Percentiles rank a stretch among this genome's conserved stretches.
These are phyloP conservation scores for Edaphochlamys debaryana DNA, from an alignment of 139 green algal species.

Conservation along the genomic window DNA sequence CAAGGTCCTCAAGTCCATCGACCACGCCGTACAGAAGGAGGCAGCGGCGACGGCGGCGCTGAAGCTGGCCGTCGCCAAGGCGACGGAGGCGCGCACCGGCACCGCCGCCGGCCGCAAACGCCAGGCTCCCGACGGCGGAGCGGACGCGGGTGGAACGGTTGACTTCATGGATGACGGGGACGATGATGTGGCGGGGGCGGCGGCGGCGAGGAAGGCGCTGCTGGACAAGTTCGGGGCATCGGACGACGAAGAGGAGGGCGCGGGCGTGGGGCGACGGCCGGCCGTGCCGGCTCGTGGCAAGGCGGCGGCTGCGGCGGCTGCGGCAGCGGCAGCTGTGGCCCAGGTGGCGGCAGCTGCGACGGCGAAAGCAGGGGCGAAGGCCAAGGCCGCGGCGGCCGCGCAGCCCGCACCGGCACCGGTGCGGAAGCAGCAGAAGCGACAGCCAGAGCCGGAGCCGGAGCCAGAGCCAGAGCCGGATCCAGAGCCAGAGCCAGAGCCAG, in stretches of 20 bases:
- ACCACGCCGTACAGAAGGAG: background rate
- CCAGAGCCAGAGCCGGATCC: too few species aligned
- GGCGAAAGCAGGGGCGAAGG: background rate
- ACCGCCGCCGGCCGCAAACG: too few species aligned
- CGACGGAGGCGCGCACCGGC: background rate
- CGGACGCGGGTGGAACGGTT: background rate
- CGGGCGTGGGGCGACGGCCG: too few species aligned
- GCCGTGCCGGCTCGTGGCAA: too few species aligned
- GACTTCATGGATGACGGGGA: background rate
- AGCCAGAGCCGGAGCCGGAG: too few species aligned
- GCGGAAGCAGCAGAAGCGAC: background rate
- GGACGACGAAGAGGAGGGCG: background rate
- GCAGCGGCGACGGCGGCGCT: background rate
- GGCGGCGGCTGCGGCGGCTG: too few species aligned
- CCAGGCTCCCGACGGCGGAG: too few species aligned
- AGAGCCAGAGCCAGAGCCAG: too few species aligned
- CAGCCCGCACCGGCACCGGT: background rate
- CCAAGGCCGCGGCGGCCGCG: too few species aligned
- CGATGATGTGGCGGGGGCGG: background rate
- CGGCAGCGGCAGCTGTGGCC: too few species aligned
- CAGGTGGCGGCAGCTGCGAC: too few species aligned
- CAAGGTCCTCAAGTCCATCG: constrained; percentile 39
- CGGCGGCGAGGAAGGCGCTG: too few species aligned
- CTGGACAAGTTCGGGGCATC: background rate
- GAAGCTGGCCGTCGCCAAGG: background rate